Percentiles rank a stretch among this genome's conserved stretches.
These are phyloP conservation scores for Hypoxylon sp. DNA, from an alignment of 2,329 filamentous ascomycete species.

Conservation along the genomic window DNA sequence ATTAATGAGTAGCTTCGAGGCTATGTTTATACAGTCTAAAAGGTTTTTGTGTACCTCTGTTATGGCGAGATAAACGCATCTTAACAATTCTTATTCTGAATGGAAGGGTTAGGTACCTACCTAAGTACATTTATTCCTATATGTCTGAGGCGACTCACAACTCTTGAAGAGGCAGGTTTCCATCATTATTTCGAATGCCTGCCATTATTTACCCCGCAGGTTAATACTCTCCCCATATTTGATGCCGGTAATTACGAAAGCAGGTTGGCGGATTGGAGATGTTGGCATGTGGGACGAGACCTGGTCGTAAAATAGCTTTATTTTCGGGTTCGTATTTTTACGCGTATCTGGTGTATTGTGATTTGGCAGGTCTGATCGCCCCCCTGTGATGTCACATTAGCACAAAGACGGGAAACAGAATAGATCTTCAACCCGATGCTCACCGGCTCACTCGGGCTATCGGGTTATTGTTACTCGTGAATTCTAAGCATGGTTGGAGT, in stretches of 20 bases:
- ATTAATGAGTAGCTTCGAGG: neutral
- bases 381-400: neutral
- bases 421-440: neutral
- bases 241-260: conserved; percentile 1
- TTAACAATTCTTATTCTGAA: neutral
- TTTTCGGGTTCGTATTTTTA: conserved; percentile 1
- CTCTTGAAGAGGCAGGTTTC: neutral
- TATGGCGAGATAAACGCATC: neutral
- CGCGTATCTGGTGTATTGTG: neutral
- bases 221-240: neutral
- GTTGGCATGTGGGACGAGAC: neutral
- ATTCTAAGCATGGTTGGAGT: neutral
- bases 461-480: conserved; percentile 1
- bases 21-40: neutral
- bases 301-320: neutral
- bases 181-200: neutral
- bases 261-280: neutral
- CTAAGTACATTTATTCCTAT: neutral
- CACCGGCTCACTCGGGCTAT: neutral
- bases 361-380: neutral
- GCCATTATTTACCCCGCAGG: conserved; percentile 3
- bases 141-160: neutral
- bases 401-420: neutral
- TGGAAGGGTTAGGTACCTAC: no score
- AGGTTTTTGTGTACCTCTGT: neutral